phyloP scores from a whole-genome alignment of 1,139 yeast species.

The Hemisphaericaspora subhashii region DNA sequence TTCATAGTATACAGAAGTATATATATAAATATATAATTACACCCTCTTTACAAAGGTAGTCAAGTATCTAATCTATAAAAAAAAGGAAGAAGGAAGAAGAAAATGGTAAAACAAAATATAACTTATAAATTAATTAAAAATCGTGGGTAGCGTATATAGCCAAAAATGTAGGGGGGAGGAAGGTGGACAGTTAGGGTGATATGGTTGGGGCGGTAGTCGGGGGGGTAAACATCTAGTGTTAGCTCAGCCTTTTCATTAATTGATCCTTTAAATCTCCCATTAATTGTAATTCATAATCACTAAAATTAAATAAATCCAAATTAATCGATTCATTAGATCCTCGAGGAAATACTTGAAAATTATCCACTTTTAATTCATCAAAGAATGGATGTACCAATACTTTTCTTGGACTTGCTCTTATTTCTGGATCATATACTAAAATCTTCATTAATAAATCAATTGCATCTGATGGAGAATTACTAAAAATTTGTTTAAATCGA shows the following conservation, averaged over 20 bases:
- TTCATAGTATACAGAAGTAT: too few relatives aligned
- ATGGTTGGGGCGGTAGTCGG: too few relatives aligned
- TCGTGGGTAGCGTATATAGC: too few relatives aligned
- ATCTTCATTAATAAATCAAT: constrained; percentile 68
- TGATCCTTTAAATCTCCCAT: constrained; percentile 46
- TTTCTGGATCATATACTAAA: constrained; percentile 71
- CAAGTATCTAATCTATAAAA: constrained; percentile 4
- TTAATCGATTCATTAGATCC: constrained; percentile 42
- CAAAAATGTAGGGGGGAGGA: background rate
- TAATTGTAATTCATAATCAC: constrained; percentile 51
- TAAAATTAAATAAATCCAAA: constrained; percentile 52
- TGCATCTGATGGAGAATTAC: constrained; percentile 69
- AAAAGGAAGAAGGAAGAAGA: constrained; percentile 3
- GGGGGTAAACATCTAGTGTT: too few relatives aligned
- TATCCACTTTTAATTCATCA: constrained; percentile 60
- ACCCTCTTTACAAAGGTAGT: background rate
- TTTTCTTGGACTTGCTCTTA: constrained; percentile 63
- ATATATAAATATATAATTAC: too few relatives aligned
- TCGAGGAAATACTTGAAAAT: constrained; percentile 61
- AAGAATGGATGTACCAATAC: constrained; percentile 73
- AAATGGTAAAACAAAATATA: too few relatives aligned
- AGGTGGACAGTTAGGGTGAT: too few relatives aligned
- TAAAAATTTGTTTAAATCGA: constrained; percentile 68
- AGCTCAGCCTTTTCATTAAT: constrained; percentile 18
- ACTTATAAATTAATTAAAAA: too few relatives aligned